Percentiles rank a stretch among this genome's conserved stretches.
phyloP scores from a whole-genome alignment of 192 early-diverging fungal genomes.

The Entomortierella parvispora region DNA sequence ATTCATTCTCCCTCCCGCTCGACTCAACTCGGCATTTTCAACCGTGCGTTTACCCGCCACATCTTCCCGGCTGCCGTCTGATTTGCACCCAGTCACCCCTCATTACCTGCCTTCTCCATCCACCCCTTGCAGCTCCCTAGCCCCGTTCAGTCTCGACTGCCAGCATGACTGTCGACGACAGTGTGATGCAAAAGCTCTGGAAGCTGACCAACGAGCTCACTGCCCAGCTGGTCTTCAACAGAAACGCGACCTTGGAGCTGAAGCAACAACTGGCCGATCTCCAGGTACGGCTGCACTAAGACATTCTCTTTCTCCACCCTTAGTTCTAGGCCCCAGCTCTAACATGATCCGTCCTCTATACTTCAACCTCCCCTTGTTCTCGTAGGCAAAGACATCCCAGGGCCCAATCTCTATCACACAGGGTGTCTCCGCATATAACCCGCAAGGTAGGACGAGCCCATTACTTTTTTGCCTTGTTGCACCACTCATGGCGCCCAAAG shows the following conservation, averaged over 20 bases:
- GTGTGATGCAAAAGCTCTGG: conserved; percentile 55
- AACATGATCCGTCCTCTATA: too few species aligned
- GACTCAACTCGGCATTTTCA: too few species aligned
- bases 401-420: conserved; percentile 4
- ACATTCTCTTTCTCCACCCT: background rate
- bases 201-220: conserved; percentile 60
- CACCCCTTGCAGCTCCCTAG: too few species aligned
- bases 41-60: too few species aligned
- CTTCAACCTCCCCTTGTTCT: too few species aligned
- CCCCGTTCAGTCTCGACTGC: background rate
- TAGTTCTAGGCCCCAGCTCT: too few species aligned
- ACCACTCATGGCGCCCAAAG: background rate
- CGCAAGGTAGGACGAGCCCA: conserved; percentile 2
- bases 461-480: background rate
- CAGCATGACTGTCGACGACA: conserved; percentile 53
- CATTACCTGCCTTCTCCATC: too few species aligned
- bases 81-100: too few species aligned
- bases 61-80: too few species aligned
- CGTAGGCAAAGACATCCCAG: conserved; percentile 41
- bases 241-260: conserved; percentile 46
- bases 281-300: conserved; percentile 27
- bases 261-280: conserved; percentile 54
- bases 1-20: too few species aligned
- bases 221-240: conserved; percentile 55
- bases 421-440: conserved; percentile 2